Evolutionary conservation across 192 early-diverging fungal genomes (phyloP), one percentile per base, ranked within the genome.

Genomic region (Podochytrium sp.): DNA sequence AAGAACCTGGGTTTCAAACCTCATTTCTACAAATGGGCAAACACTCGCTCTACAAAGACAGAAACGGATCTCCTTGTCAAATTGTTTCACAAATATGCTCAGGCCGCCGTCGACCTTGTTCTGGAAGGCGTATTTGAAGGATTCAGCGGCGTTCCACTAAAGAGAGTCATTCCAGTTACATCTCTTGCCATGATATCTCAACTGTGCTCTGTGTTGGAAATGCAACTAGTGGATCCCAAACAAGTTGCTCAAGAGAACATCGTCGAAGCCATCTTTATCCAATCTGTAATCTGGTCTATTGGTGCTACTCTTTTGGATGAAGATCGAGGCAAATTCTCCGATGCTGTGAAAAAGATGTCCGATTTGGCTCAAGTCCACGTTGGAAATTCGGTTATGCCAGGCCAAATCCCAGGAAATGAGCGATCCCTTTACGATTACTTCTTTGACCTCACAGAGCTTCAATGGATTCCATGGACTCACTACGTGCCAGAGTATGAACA

Each of bases 1-100:
- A 88, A 88, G 52, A 88, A 85, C 52, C 74, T 88, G 42, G 87
- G 87, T 7, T 88, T 81, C 73, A 80, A 76, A 51, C 87, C 87
- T 2, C 79, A 71, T 64, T 88, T 80, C 66, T 76, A 76, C 34
- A 86, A 84, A 38, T 88, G 87, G 87, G 74, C 78, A 42, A 82
- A 85, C 62, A 73, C 69, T 0, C 57, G 85, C 23, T 66, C 65
- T n/a, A 84, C 77, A 52, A 88, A 86, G 55, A 62, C 78, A 37
- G 87, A 88, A 59, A 63, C 60, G n/a, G 81, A 89, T 35, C 35
- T 78, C 25, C 70, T 88, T 33, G 49, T 74, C 16, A 83, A 74
- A 38, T 55, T 86, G 16, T 88, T 82, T 71, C 64, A 62, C 32
- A 88, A 88, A 65, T 88, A 85, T 63, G 80, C 81, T 3, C 79